Conservation (phyloP, 2,329 filamentous ascomycete genomes). For the Alternaria brassicicola region DNA sequence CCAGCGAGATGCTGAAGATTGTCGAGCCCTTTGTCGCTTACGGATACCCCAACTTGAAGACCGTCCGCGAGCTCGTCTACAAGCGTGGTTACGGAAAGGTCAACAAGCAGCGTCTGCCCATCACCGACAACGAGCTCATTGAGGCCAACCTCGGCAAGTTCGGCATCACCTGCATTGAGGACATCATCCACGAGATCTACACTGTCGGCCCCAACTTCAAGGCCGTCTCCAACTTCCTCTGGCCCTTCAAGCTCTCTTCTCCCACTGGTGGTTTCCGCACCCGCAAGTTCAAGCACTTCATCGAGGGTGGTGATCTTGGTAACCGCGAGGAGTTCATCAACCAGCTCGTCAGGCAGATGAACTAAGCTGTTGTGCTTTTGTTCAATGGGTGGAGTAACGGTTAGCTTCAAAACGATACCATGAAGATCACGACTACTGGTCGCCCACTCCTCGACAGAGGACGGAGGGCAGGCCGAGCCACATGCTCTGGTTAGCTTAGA, state of each 20-base stretch:
- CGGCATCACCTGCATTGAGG: conserved; percentile 94
- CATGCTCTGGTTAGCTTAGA: conserved; percentile 39
- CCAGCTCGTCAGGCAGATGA: conserved; percentile 95
- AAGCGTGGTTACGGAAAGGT: conserved; percentile 98
- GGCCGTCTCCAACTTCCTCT: conserved; percentile 99
- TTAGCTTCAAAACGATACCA: conserved; percentile 38
- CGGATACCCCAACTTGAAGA: conserved; percentile 99
- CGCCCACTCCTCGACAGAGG: conserved; percentile 25
- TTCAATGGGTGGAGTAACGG: conserved; percentile 37
- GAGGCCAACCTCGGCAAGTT: conserved; percentile 97
- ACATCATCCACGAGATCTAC: conserved; percentile 98
- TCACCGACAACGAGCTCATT: conserved; percentile 97
- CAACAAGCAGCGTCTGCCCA: conserved; percentile 95
- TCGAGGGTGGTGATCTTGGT: conserved; percentile 97
- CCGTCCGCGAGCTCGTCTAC: conserved; percentile 98
- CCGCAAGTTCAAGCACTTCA: conserved; percentile 99
- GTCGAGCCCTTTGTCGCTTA: conserved; percentile 99
- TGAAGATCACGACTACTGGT: conserved; percentile 31
- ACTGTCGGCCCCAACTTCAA: conserved; percentile 98
- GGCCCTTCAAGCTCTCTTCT: conserved; percentile 99
- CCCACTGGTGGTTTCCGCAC: conserved; percentile 95
- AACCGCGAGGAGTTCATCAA: conserved; percentile 99
- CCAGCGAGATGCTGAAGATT: conserved; percentile 92
- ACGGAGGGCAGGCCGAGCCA: conserved; percentile 40
- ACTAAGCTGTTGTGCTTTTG: conserved; percentile 64